These are phyloP conservation scores for Magnolia sinica DNA, from an alignment of 164 flowering plant species.

Conservation along the genomic window DNA sequence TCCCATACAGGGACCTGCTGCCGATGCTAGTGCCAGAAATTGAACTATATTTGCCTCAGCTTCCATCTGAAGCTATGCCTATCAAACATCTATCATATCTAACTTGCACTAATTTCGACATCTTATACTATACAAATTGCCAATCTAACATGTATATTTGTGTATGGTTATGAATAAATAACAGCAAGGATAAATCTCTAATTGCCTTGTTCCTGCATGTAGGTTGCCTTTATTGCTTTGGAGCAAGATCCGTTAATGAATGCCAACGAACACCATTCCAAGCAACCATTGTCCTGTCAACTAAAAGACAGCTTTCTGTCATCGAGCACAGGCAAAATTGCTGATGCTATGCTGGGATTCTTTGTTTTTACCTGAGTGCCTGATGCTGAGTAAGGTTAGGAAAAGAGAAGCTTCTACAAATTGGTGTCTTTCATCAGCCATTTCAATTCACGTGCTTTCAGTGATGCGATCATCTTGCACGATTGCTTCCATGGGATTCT, in stretches of 20 bases:
- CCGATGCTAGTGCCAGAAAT: too few relatives aligned
- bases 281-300: neutral
- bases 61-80: too few relatives aligned
- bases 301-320: neutral
- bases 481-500: constrained; percentile 58
- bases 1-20: too few relatives aligned
- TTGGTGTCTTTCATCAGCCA: neutral
- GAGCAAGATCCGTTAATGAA: neutral
- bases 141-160: neutral
- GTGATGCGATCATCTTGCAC: constrained; percentile 38
- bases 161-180: neutral
- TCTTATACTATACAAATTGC: too few relatives aligned
- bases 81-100: neutral
- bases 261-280: neutral
- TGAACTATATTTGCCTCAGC: too few relatives aligned
- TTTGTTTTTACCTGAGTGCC: too few relatives aligned
- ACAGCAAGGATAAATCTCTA: neutral
- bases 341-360: too few relatives aligned
- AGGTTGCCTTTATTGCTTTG: neutral
- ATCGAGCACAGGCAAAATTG: too few relatives aligned
- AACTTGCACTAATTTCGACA: too few relatives aligned
- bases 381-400: too few relatives aligned
- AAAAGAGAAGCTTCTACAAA: neutral
- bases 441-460: neutral
- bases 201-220: neutral